These are phyloP conservation scores for Mycena floridula DNA, from an alignment of 768 basidiomycete genomes.

Conservation along the genomic window DNA sequence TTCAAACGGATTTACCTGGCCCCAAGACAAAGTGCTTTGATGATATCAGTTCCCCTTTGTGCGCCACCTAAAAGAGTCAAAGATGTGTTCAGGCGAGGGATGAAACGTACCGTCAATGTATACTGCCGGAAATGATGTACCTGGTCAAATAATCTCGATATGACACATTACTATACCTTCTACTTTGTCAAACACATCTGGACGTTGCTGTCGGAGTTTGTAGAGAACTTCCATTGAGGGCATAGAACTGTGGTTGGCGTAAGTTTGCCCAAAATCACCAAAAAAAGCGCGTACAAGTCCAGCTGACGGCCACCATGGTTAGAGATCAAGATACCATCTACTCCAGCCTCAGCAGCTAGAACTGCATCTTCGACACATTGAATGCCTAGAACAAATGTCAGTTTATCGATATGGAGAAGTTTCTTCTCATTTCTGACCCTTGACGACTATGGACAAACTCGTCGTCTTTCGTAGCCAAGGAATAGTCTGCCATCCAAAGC, in stretches of 20 bases:
- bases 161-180: constrained; percentile 41
- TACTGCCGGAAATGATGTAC: constrained; percentile 33
- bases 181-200: constrained; percentile 64
- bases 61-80: constrained; percentile 41
- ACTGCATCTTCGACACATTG: constrained; percentile 63
- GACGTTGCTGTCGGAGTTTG: constrained; percentile 62
- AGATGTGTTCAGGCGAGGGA: neutral
- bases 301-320: constrained; percentile 92
- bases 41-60: constrained; percentile 75
- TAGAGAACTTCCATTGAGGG: constrained; percentile 78
- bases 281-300: constrained; percentile 52
- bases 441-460: constrained; percentile 65
- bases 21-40: constrained; percentile 88
- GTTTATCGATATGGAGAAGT: neutral
- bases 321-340: constrained; percentile 82
- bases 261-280: constrained; percentile 8
- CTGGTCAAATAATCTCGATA: constrained; percentile 4
- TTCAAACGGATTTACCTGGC: constrained; percentile 84
- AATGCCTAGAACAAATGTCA: neutral
- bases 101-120: constrained; percentile 69
- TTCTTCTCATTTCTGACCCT: constrained; percentile 65
- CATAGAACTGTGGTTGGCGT: constrained; percentile 48
- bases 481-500: constrained; percentile 55
- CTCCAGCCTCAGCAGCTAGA: constrained; percentile 75
- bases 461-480: constrained; percentile 72